Evolutionary conservation across 2,329 filamentous ascomycete species (phyloP), one percentile per base, ranked within the genome.

Genomic region (Aspergillus candidus): DNA sequence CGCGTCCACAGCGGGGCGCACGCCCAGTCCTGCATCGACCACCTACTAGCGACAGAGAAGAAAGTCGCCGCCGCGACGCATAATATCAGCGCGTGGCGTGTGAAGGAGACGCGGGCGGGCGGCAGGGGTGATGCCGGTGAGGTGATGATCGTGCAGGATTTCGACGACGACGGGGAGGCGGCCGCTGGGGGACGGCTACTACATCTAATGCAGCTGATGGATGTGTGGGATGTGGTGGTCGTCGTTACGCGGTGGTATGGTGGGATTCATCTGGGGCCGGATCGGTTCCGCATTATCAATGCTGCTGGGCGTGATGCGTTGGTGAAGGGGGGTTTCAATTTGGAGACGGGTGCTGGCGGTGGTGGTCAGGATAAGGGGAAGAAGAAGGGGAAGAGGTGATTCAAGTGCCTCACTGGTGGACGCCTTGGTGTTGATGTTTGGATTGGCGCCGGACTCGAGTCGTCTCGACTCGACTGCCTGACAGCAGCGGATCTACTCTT

Each of bases 161-260:
- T 84, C 61, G 87, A 98, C 58, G 93, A 98, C 58, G 93, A 98
- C 63, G 93, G 93, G 2, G 93, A 98, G 74, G 86, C 86, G 18
- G 93, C 93, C 5, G 93, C 93, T 0, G 93, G 93, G 1, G 83
- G 85, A 0, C 77, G 93, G 34, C 68, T 98, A 59, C 68, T 97
- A 48, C 88, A 94, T 69, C 72, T 98, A 27, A 84, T 98, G 82
- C 89, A 96, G 71, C 70, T 95, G 49, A 96, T 96, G 87, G 87
- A 90, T 59, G 75, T 94, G 10, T 96, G 90, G 89, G 80, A 94
- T 65, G 84, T 85, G 12, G 84, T 97, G 72, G 88, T 98, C 0
- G 84, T 98, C 3, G 91, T 98, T 22, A 89, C 87, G 32, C 73
- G 93, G 50, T 98, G 93, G 93, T 98, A 94, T 66, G 93, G 93